Evolutionary conservation across 192 early-diverging fungal species (phyloP).

Genomic region (Rhizophagus sp.): DNA sequence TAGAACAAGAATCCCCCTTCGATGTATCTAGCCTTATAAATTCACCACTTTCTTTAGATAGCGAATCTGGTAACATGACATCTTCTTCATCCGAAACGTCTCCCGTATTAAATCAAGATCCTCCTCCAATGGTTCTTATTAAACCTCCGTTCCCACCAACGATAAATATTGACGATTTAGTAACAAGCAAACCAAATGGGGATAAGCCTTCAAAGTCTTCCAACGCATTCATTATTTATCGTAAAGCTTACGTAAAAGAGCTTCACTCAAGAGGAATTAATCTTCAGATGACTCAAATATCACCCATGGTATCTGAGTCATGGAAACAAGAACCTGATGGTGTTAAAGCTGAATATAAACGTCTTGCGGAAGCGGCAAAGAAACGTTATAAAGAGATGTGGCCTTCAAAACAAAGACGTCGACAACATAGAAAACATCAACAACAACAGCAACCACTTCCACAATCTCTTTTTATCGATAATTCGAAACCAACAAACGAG

Average conservation of each 20-base stretch:
- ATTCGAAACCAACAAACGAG: not conserved
- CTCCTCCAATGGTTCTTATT: not conserved
- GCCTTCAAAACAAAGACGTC: constrained; percentile 15
- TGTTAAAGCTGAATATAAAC: constrained; percentile 16
- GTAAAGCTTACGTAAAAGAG: constrained; percentile 28
- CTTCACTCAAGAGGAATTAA: constrained; percentile 11
- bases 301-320: not conserved
- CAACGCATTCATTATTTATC: constrained; percentile 27
- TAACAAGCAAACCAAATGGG: constrained; percentile 9
- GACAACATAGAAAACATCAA: constrained; percentile 11
- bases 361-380: constrained; percentile 4
- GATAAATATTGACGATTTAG: constrained; percentile 11
- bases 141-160: constrained; percentile 5
- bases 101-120: not conserved
- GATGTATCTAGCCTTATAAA: not conserved
- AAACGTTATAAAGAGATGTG: constrained; percentile 19
- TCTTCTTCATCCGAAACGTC: not conserved
- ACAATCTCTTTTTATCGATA: not conserved
- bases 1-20: not conserved
- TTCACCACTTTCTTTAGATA: constrained; percentile 2
- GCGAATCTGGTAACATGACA: constrained; percentile 1
- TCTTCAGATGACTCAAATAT: constrained; percentile 27
- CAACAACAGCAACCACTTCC: not conserved
- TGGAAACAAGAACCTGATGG: constrained; percentile 16
- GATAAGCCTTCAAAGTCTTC: not conserved